Evolutionary conservation across 1,284 basidiomycete genomes (phyloP).

Genomic region (Ganoderma lingzhi): DNA sequence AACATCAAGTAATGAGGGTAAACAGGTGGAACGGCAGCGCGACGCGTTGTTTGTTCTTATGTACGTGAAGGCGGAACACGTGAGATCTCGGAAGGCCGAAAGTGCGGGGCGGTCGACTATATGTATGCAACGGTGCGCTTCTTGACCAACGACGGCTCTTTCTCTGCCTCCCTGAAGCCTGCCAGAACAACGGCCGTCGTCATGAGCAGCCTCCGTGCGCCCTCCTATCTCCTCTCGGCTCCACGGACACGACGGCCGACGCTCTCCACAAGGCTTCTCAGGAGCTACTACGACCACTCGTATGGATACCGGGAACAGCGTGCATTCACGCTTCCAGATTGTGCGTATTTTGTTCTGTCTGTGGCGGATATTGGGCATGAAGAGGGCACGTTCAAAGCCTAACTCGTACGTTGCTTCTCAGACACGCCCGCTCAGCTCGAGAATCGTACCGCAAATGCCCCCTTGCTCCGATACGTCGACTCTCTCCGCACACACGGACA

Average conservation of each 20-base stretch:
- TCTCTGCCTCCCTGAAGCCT: neutral
- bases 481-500: slow-evolving; percentile 84
- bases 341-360: slow-evolving; percentile 53
- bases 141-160: neutral
- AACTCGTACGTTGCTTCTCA: slow-evolving; percentile 39
- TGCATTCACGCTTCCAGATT: slow-evolving; percentile 76
- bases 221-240: slow-evolving; percentile 26
- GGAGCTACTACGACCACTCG: slow-evolving; percentile 80
- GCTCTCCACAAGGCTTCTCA: slow-evolving; percentile 23
- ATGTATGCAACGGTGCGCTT: neutral
- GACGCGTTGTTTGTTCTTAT: neutral
- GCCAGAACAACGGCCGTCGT: neutral
- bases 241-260: slow-evolving; percentile 30
- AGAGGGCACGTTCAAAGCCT: neutral
- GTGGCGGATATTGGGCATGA: neutral
- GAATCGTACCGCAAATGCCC: slow-evolving; percentile 80
- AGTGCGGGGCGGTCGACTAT: neutral
- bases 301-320: slow-evolving; percentile 80
- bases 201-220: slow-evolving; percentile 22
- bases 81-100: neutral
- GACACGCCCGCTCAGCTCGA: slow-evolving; percentile 79
- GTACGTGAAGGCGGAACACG: slow-evolving; percentile 1
- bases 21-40: neutral
- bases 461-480: slow-evolving; percentile 88
- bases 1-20: neutral